Base-by-base conservation (phyloP, 345 rosid genomes). In the Pugionium dolabratum region DNA sequence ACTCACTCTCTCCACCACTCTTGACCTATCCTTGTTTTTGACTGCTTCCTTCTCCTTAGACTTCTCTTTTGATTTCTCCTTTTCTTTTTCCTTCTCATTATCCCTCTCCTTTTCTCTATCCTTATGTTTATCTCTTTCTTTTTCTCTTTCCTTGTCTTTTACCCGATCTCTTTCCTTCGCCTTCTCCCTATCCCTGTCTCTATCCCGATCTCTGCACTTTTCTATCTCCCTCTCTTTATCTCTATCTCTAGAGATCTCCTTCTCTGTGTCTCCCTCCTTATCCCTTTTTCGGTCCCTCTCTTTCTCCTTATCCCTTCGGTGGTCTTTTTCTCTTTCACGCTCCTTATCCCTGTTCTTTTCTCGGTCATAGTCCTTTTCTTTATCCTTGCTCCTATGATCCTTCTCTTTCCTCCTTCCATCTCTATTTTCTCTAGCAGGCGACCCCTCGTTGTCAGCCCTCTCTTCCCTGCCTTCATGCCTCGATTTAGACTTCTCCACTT, bases 381-480 rank as follows among this genome's bases (percentile, higher is more conserved):
- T 73, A 41, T 80, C 80, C 64, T 69, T 77, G 59, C 71, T 76
- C 59, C 84, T 67, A 43, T 78, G 73, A 51, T 81, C 84, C 64
- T 76, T 79, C 3, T 78, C 80, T 70, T 81, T 85, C 70, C 75
- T 82, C 62, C 83, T 78, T 39, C 77, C 82, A 36, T 75, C 76
- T 64, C 76, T 62, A 43, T 49, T 29, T 49, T 82, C 82, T 42
- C 75, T 69, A 40, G 60, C 43, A 49, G 71, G 75, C 2, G 78
- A 75, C 11, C 45, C 71, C 57, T 68, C 70, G 0, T 57, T 64
- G 1, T 57, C 79, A 59, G 46, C 59, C 59, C 72, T 64, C 32
- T 70, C 72, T 3, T 75, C 79, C 66, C 71, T 62, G 42, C 56
- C 58, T 45, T 75, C 71, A 70, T 69, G 71, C 62, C 78, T 75